These are phyloP conservation scores for Larix kaempferi DNA, from an alignment of 75 land plant genomes.

Conservation along the genomic window DNA sequence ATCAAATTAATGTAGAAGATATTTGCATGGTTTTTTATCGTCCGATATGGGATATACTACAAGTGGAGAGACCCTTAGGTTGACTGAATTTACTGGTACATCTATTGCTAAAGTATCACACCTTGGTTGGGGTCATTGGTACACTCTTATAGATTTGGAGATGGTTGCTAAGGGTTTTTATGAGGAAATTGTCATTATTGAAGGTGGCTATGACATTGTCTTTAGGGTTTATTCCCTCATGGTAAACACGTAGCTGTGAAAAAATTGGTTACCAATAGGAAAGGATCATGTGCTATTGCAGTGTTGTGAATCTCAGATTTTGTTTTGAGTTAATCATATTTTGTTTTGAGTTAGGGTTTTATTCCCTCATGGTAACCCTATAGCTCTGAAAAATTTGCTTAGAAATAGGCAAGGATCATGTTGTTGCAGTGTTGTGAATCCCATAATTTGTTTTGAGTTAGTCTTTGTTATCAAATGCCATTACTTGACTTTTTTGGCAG, in stretches of 20 bases:
- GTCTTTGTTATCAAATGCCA: neutral
- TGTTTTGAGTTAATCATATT: no score
- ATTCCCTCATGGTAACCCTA: slow-evolving; percentile 45
- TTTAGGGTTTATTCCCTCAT: slow-evolving; percentile 8
- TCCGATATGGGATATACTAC: slow-evolving; percentile 18
- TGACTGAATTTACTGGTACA: slow-evolving; percentile 30
- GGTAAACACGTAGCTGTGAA: no score
- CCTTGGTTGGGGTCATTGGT: slow-evolving; percentile 83
- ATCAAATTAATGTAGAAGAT: neutral
- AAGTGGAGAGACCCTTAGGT: slow-evolving; percentile 14
- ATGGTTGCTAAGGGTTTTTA: slow-evolving; percentile 52
- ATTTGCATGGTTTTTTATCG: neutral
- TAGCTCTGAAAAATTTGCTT: slow-evolving; percentile 69
- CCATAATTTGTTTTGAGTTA: no score
- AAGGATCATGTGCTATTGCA: no score
- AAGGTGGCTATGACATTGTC: slow-evolving; percentile 80
- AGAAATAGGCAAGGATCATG: slow-evolving; percentile 54
- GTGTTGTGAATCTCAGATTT: no score
- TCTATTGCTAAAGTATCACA: slow-evolving; percentile 47
- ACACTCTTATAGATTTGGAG: slow-evolving; percentile 55
- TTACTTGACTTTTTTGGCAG: slow-evolving; percentile 18
- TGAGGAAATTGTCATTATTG: slow-evolving; percentile 63
- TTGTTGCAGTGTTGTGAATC: no score
- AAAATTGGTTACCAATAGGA: no score
- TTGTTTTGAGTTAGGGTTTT: slow-evolving; percentile 10